Evolutionary conservation across 371 early-diverging fungal species (phyloP).

Genomic region (Rhizomucor pusillus): DNA sequence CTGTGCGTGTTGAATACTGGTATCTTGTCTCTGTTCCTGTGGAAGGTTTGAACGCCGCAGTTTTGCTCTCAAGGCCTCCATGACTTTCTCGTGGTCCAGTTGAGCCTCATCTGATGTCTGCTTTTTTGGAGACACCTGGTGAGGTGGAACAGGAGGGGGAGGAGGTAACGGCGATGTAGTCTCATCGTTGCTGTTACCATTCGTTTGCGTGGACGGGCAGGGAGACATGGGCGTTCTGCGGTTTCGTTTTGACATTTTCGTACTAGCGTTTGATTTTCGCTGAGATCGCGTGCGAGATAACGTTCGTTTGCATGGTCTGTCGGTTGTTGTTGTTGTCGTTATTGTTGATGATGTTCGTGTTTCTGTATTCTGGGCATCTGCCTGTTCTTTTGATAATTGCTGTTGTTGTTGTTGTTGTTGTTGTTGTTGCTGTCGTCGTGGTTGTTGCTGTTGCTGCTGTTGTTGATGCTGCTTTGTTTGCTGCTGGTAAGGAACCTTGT

Average conservation of each 20-base stretch:
- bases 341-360: slow-evolving; percentile 2
- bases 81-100: slow-evolving; percentile 30
- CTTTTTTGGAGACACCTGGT: background rate
- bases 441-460: slow-evolving; percentile 5
- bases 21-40: slow-evolving; percentile 7
- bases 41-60: slow-evolving; percentile 21
- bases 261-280: slow-evolving; percentile 13
- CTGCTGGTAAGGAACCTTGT: slow-evolving; percentile 2
- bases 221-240: slow-evolving; percentile 11
- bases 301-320: slow-evolving; percentile 23
- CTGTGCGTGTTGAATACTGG: slow-evolving; percentile 19
- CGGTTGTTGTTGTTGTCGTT: background rate
- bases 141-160: slow-evolving; percentile 3
- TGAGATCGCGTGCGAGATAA: slow-evolving; percentile 37
- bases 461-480: slow-evolving; percentile 8
- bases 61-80: slow-evolving; percentile 35
- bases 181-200: no score
- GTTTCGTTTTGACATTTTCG: slow-evolving; percentile 22
- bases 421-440: slow-evolving; percentile 37
- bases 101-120: background rate
- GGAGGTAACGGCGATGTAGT: slow-evolving; percentile 8
- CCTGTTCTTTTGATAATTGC: slow-evolving; percentile 3
- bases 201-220: no score
- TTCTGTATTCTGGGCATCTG: no score
- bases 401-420: slow-evolving; percentile 1